Percentiles rank a stretch among this genome's conserved stretches.
phyloP scores from a whole-genome alignment of 495 filamentous ascomycete species.

The Aspergillus cavernicola region DNA sequence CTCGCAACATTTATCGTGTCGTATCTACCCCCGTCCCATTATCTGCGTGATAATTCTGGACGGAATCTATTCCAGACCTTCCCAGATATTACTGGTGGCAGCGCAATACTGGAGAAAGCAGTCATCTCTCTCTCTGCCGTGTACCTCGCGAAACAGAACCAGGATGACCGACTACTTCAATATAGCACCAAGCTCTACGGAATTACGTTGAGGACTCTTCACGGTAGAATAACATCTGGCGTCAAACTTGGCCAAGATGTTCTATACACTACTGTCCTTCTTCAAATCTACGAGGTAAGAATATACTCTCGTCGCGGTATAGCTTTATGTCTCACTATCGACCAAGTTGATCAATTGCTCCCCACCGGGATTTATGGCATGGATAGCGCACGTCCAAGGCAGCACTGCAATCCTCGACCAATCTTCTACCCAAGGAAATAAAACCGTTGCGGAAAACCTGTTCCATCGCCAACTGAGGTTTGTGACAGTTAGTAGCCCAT shows the following conservation, averaged over 20 bases:
- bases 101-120: conserved; percentile 19
- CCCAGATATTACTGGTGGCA: conserved; percentile 12
- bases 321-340: neutral
- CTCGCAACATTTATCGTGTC: conserved; percentile 17
- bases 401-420: conserved; percentile 21
- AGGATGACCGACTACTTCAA: conserved; percentile 14
- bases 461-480: conserved; percentile 26
- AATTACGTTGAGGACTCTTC: conserved; percentile 19
- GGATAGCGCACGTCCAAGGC: conserved; percentile 27
- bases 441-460: conserved; percentile 12
- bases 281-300: conserved; percentile 26
- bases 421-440: conserved; percentile 4
- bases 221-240: conserved; percentile 14
- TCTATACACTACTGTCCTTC: conserved; percentile 24
- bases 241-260: conserved; percentile 18
- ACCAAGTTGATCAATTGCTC: conserved; percentile 27
- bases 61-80: conserved; percentile 17
- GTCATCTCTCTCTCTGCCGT: conserved; percentile 18
- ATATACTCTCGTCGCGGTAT: neutral
- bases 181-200: conserved; percentile 24
- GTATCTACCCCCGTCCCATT: conserved; percentile 6
- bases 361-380: conserved; percentile 21
- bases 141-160: conserved; percentile 21
- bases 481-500: conserved; percentile 18
- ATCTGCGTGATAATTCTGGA: conserved; percentile 3